These are phyloP conservation scores for Colletotrichum costaricense DNA, from an alignment of 2,329 filamentous ascomycete species.

Conservation along the genomic window DNA sequence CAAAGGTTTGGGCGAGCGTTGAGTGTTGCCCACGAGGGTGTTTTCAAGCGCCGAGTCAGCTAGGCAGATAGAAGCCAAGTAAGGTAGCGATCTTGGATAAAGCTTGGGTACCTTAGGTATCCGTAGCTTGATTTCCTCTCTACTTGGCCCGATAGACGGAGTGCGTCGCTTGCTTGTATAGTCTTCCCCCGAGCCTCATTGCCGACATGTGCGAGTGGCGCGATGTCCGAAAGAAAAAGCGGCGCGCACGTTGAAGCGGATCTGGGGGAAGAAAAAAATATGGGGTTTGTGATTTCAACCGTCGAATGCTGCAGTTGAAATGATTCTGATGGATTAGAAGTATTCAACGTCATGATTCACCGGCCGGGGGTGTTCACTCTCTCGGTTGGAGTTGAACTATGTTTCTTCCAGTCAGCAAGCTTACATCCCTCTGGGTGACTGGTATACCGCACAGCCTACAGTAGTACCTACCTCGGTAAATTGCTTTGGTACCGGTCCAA, in stretches of 20 bases:
- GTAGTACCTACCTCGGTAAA: background rate
- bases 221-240: background rate
- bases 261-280: background rate
- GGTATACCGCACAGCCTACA: background rate
- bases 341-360: background rate
- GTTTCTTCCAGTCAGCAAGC: background rate
- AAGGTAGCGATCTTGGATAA: background rate
- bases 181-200: background rate
- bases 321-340: background rate
- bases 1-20: background rate
- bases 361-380: background rate
- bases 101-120: background rate
- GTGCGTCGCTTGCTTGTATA: too few species aligned
- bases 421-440: background rate
- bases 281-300: background rate
- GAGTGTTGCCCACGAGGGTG: too few species aligned
- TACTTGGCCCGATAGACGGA: background rate
- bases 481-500: background rate
- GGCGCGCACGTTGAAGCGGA: background rate
- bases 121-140: background rate
- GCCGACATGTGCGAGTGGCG: constrained; percentile 7
- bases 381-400: background rate
- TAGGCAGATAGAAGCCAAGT: background rate
- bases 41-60: too few species aligned
- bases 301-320: background rate